Evolutionary conservation across 495 filamentous ascomycete genomes (phyloP).

Genomic region (Chaetomidium leptoderma): DNA sequence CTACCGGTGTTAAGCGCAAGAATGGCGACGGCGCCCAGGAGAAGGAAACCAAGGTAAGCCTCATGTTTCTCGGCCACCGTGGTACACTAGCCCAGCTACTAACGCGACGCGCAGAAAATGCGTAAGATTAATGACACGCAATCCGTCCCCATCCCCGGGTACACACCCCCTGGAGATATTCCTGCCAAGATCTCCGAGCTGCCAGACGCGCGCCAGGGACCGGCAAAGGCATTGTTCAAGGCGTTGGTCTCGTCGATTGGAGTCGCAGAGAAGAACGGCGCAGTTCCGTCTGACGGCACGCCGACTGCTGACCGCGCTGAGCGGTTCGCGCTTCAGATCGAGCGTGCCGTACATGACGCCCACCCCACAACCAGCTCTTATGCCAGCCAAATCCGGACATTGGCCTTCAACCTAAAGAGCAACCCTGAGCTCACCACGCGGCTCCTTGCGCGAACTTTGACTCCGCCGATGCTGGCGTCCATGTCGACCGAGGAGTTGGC

Average conservation of each 20-base stretch:
- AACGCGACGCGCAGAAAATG: slow-evolving; percentile 38
- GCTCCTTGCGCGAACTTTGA: slow-evolving; percentile 64
- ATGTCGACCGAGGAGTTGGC: slow-evolving; percentile 90
- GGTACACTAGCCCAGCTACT: neutral
- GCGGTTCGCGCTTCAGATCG: slow-evolving; percentile 61
- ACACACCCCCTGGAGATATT: slow-evolving; percentile 38
- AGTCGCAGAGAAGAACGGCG: slow-evolving; percentile 41
- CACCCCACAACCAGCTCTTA: slow-evolving; percentile 42
- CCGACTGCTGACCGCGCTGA: slow-evolving; percentile 39
- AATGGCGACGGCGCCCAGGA: slow-evolving; percentile 43
- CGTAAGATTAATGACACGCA: slow-evolving; percentile 49
- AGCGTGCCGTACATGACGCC: slow-evolving; percentile 53
- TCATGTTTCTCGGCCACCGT: neutral
- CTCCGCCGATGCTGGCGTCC: slow-evolving; percentile 65
- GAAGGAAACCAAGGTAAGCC: slow-evolving; percentile 39
- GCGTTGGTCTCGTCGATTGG: slow-evolving; percentile 39
- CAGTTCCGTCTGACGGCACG: slow-evolving; percentile 36
- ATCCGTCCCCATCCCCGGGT: slow-evolving; percentile 33
- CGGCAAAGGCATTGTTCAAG: slow-evolving; percentile 43
- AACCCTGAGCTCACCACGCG: slow-evolving; percentile 75
- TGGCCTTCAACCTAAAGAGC: slow-evolving; percentile 78
- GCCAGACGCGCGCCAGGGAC: slow-evolving; percentile 39
- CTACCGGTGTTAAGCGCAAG: slow-evolving; percentile 39
- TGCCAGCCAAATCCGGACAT: slow-evolving; percentile 46
- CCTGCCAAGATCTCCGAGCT: slow-evolving; percentile 39